Evolutionary conservation across 2,329 filamentous ascomycete species (phyloP).

Genomic region (Botrytis elliptica): DNA sequence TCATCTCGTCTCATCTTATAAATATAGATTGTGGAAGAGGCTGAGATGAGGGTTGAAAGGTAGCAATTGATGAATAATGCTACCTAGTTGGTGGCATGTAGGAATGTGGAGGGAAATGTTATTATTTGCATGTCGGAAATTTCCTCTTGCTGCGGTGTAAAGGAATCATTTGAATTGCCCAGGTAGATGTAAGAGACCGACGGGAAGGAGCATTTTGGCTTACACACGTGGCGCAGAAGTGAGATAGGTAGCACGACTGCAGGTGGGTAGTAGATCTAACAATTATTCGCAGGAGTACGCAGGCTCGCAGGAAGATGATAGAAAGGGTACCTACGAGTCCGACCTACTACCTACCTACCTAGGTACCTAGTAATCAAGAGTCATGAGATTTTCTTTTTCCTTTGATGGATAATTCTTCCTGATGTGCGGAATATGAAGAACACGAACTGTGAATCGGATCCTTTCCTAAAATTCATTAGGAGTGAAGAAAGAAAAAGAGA

Average conservation of each 20-base stretch:
- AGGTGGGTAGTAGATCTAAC: background rate
- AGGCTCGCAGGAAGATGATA: background rate
- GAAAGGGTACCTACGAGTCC: background rate
- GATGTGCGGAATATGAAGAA: background rate
- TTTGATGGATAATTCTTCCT: background rate
- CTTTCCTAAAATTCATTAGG: background rate
- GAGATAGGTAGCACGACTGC: too few species aligned
- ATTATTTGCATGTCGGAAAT: background rate
- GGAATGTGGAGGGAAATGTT: background rate
- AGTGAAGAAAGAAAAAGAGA: background rate
- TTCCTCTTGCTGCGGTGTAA: background rate
- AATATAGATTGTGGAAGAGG: conserved; percentile 3
- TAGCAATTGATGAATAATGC: background rate
- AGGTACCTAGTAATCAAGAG: background rate
- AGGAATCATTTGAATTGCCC: background rate
- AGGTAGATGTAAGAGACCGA: background rate
- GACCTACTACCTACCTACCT: too few species aligned
- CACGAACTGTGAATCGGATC: background rate
- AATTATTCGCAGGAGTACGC: background rate
- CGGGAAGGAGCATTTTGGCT: background rate
- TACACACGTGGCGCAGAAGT: background rate
- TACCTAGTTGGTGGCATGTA: background rate
- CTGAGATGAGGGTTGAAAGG: background rate
- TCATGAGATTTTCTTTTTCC: background rate
- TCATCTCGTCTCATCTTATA: background rate